Percentiles rank a stretch among this genome's conserved stretches.
Evolutionary conservation across 805 yeast species (phyloP).

Genomic region (Saccharomycodes ludwigii): DNA sequence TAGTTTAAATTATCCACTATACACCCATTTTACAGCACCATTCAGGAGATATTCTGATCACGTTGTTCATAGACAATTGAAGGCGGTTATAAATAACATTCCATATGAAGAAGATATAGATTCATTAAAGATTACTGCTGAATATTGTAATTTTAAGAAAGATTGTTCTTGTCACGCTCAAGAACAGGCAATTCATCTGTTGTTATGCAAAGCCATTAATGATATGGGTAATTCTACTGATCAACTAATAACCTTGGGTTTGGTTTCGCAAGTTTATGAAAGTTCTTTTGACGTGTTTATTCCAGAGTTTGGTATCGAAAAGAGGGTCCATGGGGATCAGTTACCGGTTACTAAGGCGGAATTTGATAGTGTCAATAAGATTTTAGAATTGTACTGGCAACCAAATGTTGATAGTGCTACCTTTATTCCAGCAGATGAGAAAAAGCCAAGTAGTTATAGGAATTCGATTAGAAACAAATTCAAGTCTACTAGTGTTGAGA

Average conservation of each 20-base stretch:
- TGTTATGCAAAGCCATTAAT: constrained; percentile 72
- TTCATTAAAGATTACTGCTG: constrained; percentile 68
- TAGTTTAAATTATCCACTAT: constrained; percentile 69
- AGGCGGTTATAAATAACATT: constrained; percentile 38
- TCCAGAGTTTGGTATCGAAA: constrained; percentile 91
- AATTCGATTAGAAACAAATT: constrained; percentile 68
- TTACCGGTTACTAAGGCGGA: constrained; percentile 87
- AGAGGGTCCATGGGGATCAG: constrained; percentile 95
- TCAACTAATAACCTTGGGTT: constrained; percentile 72
- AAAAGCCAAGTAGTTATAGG: constrained; percentile 62
- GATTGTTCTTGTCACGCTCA: constrained; percentile 91
- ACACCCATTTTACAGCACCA: constrained; percentile 91
- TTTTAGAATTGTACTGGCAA: constrained; percentile 85
- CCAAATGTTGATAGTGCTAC: constrained; percentile 86
- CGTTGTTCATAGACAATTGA: constrained; percentile 85
- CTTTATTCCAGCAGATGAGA: constrained; percentile 82
- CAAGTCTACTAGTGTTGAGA: constrained; percentile 57
- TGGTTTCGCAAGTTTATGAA: constrained; percentile 86
- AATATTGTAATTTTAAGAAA: constrained; percentile 88
- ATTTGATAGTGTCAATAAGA: constrained; percentile 55
- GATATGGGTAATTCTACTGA: constrained; percentile 63
- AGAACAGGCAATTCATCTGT: constrained; percentile 84
- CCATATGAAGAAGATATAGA: constrained; percentile 47
- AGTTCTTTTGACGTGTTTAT: constrained; percentile 88
- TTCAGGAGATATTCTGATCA: constrained; percentile 84